These are phyloP conservation scores for Saccharomyces hybrid DNA, from an alignment of 1,139 yeast genomes.

Conservation along the genomic window DNA sequence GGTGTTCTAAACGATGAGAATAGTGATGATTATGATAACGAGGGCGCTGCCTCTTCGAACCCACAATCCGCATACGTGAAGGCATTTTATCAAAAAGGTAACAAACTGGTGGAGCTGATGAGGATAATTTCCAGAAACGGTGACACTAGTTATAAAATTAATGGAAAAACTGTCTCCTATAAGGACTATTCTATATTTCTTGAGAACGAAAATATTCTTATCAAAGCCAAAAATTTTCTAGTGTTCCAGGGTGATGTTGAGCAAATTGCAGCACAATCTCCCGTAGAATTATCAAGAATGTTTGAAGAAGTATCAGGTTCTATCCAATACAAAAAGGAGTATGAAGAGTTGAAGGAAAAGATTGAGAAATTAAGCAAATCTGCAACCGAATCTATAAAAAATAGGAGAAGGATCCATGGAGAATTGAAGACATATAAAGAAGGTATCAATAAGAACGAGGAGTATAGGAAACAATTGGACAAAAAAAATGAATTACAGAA, in stretches of 20 bases:
- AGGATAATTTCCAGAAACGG: conserved; percentile 53
- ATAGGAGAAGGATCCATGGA: conserved; percentile 63
- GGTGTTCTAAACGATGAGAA: conserved; percentile 40
- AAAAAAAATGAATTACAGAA: conserved; percentile 44
- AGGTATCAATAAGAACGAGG: conserved; percentile 66
- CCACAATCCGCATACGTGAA: conserved; percentile 71
- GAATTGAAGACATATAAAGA: conserved; percentile 77
- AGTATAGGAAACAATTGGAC: conserved; percentile 50
- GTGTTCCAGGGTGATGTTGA: conserved; percentile 98
- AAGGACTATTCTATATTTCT: conserved; percentile 58
- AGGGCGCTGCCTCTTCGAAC: conserved; percentile 17
- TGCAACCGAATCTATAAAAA: conserved; percentile 58
- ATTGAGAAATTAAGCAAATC: conserved; percentile 61
- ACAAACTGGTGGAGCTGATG: conserved; percentile 35
- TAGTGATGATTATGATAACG: conserved; percentile 18
- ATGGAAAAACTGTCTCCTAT: conserved; percentile 55
- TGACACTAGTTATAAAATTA: conserved; percentile 60
- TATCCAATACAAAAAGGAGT: conserved; percentile 55
- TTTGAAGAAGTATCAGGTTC: conserved; percentile 86
- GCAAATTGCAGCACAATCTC: conserved; percentile 81
- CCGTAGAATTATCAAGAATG: conserved; percentile 63
- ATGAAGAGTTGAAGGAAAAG: conserved; percentile 58
- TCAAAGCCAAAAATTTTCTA: conserved; percentile 83
- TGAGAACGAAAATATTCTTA: conserved; percentile 71
- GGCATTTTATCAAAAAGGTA: conserved; percentile 63